Evolutionary conservation across 805 yeast genomes (phyloP).

Genomic region (Candida insectalens): DNA sequence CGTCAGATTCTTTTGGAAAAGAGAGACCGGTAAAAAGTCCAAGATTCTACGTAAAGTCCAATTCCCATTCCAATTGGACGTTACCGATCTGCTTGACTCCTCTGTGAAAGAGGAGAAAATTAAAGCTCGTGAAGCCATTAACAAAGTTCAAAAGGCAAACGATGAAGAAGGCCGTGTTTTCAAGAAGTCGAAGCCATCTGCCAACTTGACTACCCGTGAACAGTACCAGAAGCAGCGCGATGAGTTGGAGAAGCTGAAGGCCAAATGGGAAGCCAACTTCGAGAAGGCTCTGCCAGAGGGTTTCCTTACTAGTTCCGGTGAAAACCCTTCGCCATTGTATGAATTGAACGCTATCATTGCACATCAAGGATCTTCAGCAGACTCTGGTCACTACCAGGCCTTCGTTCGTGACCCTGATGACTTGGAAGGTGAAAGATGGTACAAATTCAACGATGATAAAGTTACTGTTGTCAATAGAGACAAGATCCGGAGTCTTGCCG

Average conservation of each 20-base stretch:
- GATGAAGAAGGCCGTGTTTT: constrained; percentile 64
- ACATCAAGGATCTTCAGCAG: constrained; percentile 93
- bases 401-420: constrained; percentile 68
- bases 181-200: constrained; percentile 44
- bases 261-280: constrained; percentile 40
- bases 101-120: constrained; percentile 58
- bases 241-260: constrained; percentile 35
- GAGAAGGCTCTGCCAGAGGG: constrained; percentile 33
- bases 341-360: constrained; percentile 78
- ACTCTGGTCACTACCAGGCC: constrained; percentile 94
- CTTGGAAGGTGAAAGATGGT: constrained; percentile 70
- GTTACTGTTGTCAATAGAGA: constrained; percentile 72
- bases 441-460: constrained; percentile 89
- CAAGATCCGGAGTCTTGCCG: constrained; percentile 77
- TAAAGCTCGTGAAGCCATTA: constrained; percentile 65
- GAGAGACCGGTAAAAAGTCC: constrained; percentile 82
- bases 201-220: constrained; percentile 38
- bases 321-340: constrained; percentile 82
- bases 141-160: constrained; percentile 65
- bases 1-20: constrained; percentile 93
- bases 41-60: constrained; percentile 90
- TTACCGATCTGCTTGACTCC: constrained; percentile 79
- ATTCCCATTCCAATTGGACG: constrained; percentile 89
- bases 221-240: constrained; percentile 44
- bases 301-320: constrained; percentile 38